Base-by-base conservation (phyloP, 768 basidiomycete genomes). In the Collybia sp. region DNA sequence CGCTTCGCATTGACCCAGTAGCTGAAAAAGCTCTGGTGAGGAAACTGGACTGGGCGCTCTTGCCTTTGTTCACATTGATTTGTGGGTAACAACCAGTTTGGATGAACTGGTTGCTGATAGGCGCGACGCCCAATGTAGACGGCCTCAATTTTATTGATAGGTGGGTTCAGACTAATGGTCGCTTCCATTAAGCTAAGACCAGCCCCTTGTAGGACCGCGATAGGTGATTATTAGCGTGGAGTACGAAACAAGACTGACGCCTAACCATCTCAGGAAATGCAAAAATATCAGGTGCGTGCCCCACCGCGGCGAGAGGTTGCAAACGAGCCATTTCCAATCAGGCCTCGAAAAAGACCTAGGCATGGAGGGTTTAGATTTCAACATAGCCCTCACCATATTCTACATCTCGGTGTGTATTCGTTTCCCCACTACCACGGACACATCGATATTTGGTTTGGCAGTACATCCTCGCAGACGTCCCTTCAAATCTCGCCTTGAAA, bases 21-120 rank as follows among this genome's bases (percentile, higher is more conserved):
- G 68, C 68, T 17, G 71, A 71, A 50, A 61, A 50, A 18, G 58
- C 55, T 1, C 62, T 71, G 13, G 55, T 72, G 15, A 57, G 59
- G 43, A 71, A 70, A 47, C 50, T 72, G 19, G 70, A 71, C 53
- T 36, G 55, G 2, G 45, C 47, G 35, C 61, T 71, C 20, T 41
- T 71, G 30, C 70, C 70, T 12, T 41, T 62, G 46, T 60, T 57
- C 20, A 51, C 54, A 9, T 18, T 61, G 10, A 53, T 58, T 34
- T 60, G 60, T 58, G 36, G 46, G 57, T 46, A 16, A 16, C 4
- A 19, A n/a, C 25, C 9, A 6, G n/a, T 6, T 38, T 19, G 5
- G 30, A 1, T 35, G 1, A 17, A n/a, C 12, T 16, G 15, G 39
- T 18, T 30, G 31, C 25, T 25, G 25, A 25, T 25, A 25, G 25